These are phyloP conservation scores for Globisporangium spinosum DNA, from an alignment of 352 stramenopile species.

Conservation along the genomic window DNA sequence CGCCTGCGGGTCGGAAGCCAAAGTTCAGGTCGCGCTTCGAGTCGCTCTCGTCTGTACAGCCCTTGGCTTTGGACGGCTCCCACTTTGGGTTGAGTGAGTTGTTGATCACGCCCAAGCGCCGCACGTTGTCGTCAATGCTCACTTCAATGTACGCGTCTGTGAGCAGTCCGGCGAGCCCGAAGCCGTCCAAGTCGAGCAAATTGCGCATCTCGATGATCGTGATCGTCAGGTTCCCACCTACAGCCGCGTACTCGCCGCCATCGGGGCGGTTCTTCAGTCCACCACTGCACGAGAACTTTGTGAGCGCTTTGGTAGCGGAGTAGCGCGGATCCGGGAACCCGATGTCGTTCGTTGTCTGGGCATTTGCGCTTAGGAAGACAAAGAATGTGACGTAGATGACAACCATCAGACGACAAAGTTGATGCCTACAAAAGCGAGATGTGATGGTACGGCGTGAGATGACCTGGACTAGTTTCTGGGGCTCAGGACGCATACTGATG, in stretches of 20 bases:
- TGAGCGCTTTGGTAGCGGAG: slow-evolving; percentile 41
- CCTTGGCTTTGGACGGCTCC: slow-evolving; percentile 41
- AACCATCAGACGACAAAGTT: not conserved
- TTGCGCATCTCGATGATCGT: slow-evolving; percentile 84
- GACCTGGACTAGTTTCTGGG: not conserved
- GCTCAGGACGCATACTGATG: not conserved
- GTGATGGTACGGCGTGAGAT: not conserved
- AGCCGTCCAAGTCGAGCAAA: slow-evolving; percentile 78
- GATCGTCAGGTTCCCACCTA: slow-evolving; percentile 86
- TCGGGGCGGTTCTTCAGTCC: slow-evolving; percentile 65
- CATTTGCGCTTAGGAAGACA: not conserved
- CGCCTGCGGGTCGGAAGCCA: slow-evolving; percentile 79
- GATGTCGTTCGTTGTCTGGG: slow-evolving; percentile 55
- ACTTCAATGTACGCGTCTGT: slow-evolving; percentile 82
- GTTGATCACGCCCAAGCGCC: slow-evolving; percentile 38
- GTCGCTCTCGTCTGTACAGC: slow-evolving; percentile 46
- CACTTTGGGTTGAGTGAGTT: slow-evolving; percentile 64
- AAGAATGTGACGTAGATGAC: not conserved
- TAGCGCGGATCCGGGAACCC: slow-evolving; percentile 68
- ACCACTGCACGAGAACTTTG: slow-evolving; percentile 69
- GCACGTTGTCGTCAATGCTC: slow-evolving; percentile 67
- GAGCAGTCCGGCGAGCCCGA: slow-evolving; percentile 51
- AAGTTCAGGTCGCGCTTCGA: slow-evolving; percentile 75
- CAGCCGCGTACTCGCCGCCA: slow-evolving; percentile 59
- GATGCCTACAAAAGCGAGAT: not conserved